Base-by-base conservation (phyloP, 2,329 filamentous ascomycete species). In the Neopestalotiopsis sp. region DNA sequence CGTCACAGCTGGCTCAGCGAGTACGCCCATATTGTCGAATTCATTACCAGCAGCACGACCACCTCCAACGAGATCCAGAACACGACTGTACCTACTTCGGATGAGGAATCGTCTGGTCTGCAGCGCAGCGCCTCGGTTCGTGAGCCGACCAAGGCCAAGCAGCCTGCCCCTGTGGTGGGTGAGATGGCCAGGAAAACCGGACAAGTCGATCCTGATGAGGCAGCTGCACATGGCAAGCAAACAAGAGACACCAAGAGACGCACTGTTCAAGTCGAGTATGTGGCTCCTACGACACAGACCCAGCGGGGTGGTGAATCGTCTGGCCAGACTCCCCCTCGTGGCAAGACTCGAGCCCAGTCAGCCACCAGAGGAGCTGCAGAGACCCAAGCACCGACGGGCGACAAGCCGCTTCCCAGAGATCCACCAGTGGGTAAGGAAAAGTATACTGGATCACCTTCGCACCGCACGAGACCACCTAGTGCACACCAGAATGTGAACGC, bases 1-100 rank as follows among this genome's bases (percentile, higher is more conserved):
- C 90, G 96, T 66, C 96, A 99, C 82, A 99, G 96, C 83, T 99
- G 96, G 96, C 83, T 99, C 73, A 97, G 93, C 82, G 96, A 98
- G 78, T 99, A 96, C 78, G 92, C 95, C n/a, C 94, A 97, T 78
- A 92, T 98, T 63, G 95, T 99, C 63, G 94, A 95, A 76, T 95
- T 98, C 79, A 98, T 99, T 77, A 98, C 96, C 28, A 98, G 96
- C 81, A 95, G 92, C 77, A 97, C 94, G 4, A 98, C 95, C 9
- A 94, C 92, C 66, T 90, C 94, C 12, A 90, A 89, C 64, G 95
- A 98, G 75, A 95, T 97, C 74, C 91, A 94, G 73, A 93, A 94
- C 74, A 91, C 93, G 1, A 92, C 93, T 1, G 88, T 93, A 10
- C 85, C 89, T 28, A 79, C 83, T 0, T 85, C 88, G 42, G 88